phyloP scores from a whole-genome alignment of 1,284 basidiomycete genomes.

The Pseudozyma sp. region DNA sequence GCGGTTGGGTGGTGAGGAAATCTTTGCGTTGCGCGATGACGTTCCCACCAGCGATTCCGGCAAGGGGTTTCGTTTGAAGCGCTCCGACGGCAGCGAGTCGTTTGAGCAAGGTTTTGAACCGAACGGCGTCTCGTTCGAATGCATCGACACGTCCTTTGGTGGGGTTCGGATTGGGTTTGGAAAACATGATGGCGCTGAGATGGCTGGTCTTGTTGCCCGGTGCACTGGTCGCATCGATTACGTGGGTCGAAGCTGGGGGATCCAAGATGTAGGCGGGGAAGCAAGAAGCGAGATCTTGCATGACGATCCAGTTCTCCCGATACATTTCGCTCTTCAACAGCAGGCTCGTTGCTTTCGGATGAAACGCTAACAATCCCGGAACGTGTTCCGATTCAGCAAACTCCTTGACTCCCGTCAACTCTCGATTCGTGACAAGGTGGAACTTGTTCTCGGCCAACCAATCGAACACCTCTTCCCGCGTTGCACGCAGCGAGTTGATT shows the following conservation, averaged over 20 bases:
- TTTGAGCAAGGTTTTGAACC: conserved; percentile 34
- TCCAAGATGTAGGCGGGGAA: conserved; percentile 84
- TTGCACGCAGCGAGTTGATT: conserved; percentile 51
- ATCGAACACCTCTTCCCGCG: conserved; percentile 72
- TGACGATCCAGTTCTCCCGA: conserved; percentile 81
- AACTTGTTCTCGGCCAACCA: conserved; percentile 72
- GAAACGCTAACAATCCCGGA: conserved; percentile 81
- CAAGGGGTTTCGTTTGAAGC: not conserved
- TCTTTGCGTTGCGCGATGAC: conserved; percentile 50
- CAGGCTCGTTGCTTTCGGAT: conserved; percentile 70
- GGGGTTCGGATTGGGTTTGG: not conserved
- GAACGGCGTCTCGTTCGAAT: conserved; percentile 52
- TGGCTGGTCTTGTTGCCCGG: conserved; percentile 99
- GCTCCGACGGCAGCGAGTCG: conserved; percentile 33
- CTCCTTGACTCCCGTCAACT: conserved; percentile 48
- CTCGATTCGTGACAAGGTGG: conserved; percentile 30
- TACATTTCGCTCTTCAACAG: conserved; percentile 71
- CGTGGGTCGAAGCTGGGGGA: conserved; percentile 61
- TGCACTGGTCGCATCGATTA: conserved; percentile 94
- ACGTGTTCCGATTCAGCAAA: conserved; percentile 74
- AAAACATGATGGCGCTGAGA: conserved; percentile 77
- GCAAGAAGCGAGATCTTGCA: conserved; percentile 98
- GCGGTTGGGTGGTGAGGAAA: conserved; percentile 53
- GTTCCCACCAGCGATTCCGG: conserved; percentile 26
- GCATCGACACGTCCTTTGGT: conserved; percentile 37